phyloP scores from a whole-genome alignment of 1,139 yeast genomes.

The Geotrichum reessii region DNA sequence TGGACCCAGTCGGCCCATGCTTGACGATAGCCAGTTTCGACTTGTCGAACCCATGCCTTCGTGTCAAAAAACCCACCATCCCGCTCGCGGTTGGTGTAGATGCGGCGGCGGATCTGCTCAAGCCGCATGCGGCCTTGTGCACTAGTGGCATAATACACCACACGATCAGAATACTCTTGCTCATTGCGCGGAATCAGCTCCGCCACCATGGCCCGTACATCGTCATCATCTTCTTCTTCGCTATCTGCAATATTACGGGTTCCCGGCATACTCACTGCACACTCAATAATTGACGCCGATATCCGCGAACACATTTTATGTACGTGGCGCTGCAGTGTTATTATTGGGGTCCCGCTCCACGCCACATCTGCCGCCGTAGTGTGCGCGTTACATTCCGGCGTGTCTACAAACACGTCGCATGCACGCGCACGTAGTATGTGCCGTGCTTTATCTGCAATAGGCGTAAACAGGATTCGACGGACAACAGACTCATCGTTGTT shows the following conservation, averaged over 20 bases:
- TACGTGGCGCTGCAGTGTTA: constrained; percentile 32
- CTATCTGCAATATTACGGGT: constrained; percentile 25
- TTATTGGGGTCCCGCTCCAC: constrained; percentile 36
- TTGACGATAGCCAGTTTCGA: constrained; percentile 29
- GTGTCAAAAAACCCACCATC: constrained; percentile 32
- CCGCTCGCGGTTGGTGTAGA: constrained; percentile 28
- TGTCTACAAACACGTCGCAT: constrained; percentile 35
- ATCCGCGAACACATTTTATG: constrained; percentile 36
- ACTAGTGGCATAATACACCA: constrained; percentile 25
- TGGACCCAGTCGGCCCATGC: constrained; percentile 34
- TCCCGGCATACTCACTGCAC: background rate
- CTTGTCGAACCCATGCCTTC: constrained; percentile 29
- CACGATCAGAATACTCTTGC: constrained; percentile 30
- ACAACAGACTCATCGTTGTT: constrained; percentile 10
- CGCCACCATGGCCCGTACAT: constrained; percentile 17
- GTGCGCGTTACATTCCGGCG: constrained; percentile 38
- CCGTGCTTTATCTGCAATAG: constrained; percentile 34
- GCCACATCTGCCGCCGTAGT: constrained; percentile 38
- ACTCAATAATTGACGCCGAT: constrained; percentile 30
- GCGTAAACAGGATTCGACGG: constrained; percentile 32
- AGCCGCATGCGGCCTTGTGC: constrained; percentile 24
- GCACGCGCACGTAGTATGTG: constrained; percentile 34
- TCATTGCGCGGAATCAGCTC: constrained; percentile 28
- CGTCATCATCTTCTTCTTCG: constrained; percentile 21
- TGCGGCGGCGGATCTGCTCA: constrained; percentile 23